These are phyloP conservation scores for Marsdenia floribunda DNA, from an alignment of 257 asterid species.

Conservation along the genomic window DNA sequence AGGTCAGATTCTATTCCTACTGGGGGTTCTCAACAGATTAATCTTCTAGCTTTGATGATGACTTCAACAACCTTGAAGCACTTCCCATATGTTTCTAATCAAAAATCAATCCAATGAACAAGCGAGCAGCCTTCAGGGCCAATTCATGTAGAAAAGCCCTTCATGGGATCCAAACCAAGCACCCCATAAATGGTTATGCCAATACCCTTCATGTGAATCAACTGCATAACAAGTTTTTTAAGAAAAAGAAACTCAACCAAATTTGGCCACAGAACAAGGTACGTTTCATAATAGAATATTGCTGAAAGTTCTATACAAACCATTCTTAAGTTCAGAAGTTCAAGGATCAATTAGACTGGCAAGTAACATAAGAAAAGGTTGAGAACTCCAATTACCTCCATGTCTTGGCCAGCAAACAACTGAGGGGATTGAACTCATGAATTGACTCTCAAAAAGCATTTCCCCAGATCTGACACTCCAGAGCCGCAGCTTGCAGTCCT, in stretches of 20 bases:
- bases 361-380: background rate
- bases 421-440: constrained; percentile 58
- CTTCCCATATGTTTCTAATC: background rate
- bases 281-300: background rate
- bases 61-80: background rate
- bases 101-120: background rate
- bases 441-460: constrained; percentile 56
- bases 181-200: constrained; percentile 12
- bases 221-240: background rate
- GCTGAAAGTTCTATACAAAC: background rate
- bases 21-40: background rate
- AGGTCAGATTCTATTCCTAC: background rate
- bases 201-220: background rate
- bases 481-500: constrained; percentile 70
- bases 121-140: constrained; percentile 8
- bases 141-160: constrained; percentile 23
- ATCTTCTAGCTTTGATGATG: background rate
- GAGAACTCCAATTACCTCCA: constrained; percentile 27
- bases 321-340: background rate
- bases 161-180: constrained; percentile 28
- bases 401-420: constrained; percentile 75
- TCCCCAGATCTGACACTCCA: constrained; percentile 87
- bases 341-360: background rate
- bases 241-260: background rate
- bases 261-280: background rate